Evolutionary conservation across 2,329 filamentous ascomycete genomes (phyloP).

Genomic region (Pseudocercospora pini-densiflorae): DNA sequence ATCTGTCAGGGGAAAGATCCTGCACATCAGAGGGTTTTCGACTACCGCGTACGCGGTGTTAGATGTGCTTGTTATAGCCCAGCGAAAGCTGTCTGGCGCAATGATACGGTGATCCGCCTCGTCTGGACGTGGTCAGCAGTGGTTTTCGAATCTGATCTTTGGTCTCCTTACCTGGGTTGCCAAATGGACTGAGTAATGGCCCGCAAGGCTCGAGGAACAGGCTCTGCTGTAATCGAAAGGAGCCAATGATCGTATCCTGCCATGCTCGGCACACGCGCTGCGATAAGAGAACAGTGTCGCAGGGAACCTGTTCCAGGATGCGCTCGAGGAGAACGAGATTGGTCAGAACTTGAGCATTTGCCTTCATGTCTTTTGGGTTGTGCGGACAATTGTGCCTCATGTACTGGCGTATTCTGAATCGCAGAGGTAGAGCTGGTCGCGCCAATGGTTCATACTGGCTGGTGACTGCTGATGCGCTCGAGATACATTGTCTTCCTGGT

Average conservation of each 20-base stretch:
- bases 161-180: neutral
- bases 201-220: constrained; percentile 7
- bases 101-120: too few relatives aligned
- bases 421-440: too few relatives aligned
- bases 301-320: neutral
- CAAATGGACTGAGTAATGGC: neutral
- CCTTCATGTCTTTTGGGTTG: neutral
- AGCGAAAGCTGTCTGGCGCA: too few relatives aligned
- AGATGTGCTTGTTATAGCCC: neutral
- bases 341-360: neutral
- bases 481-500: too few relatives aligned
- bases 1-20: neutral
- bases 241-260: neutral
- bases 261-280: neutral
- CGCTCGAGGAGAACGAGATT: neutral
- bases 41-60: neutral
- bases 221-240: neutral
- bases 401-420: too few relatives aligned
- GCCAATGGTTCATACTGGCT: too few relatives aligned
- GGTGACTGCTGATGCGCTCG: too few relatives aligned
- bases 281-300: neutral
- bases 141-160: neutral
- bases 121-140: neutral
- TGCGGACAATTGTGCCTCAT: too few relatives aligned
- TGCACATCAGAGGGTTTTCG: neutral